Evolutionary conservation across 768 basidiomycete species (phyloP).

Genomic region (Calvatia gigantea): DNA sequence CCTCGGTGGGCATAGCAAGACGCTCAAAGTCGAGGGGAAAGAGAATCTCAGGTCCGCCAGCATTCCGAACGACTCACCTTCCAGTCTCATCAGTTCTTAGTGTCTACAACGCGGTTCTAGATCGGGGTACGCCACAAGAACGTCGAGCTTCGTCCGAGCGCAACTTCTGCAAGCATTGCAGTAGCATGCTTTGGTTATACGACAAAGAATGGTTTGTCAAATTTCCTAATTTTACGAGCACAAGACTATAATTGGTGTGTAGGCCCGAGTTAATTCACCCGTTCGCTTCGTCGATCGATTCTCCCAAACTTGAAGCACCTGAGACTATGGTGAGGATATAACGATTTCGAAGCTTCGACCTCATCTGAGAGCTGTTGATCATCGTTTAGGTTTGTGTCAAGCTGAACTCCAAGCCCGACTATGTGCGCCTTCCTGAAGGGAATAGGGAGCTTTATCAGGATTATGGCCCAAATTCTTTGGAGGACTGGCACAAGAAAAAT

Average conservation of each 20-base stretch:
- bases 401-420: constrained; percentile 49
- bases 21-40: constrained; percentile 51
- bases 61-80: background rate
- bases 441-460: constrained; percentile 40
- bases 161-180: constrained; percentile 62
- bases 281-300: constrained; percentile 65
- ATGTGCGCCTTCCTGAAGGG: constrained; percentile 63
- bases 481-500: constrained; percentile 59
- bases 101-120: constrained; percentile 58
- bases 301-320: constrained; percentile 50
- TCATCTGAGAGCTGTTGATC: background rate
- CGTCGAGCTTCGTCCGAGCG: constrained; percentile 50
- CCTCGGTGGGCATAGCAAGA: constrained; percentile 51
- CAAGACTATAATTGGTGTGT: background rate
- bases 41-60: constrained; percentile 46
- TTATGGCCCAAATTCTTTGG: constrained; percentile 45
- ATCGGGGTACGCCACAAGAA: constrained; percentile 51
- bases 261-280: constrained; percentile 68
- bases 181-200: constrained; percentile 66
- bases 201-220: constrained; percentile 46
- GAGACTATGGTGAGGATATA: constrained; percentile 41
- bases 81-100: constrained; percentile 23
- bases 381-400: constrained; percentile 39
- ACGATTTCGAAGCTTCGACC: background rate
- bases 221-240: background rate